Percentiles rank a stretch among this genome's conserved stretches.
Conservation (phyloP, 225 moss, liverwort and hornwort genomes). For the Bryoerythrophyllum caledonicum region DNA sequence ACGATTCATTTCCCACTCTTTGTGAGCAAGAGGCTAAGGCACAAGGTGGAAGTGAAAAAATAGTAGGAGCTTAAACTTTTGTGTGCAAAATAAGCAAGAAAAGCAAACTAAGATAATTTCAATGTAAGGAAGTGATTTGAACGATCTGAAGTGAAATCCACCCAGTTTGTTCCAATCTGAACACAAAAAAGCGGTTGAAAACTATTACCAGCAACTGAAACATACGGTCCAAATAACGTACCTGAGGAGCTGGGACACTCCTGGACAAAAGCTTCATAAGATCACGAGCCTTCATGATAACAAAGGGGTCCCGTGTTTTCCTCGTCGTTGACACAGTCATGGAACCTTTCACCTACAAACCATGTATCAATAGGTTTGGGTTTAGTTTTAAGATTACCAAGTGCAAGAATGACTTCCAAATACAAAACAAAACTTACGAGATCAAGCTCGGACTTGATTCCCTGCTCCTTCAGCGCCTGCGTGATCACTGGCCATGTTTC, state of each 20-base stretch:
- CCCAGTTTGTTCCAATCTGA: background rate
- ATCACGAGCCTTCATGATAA: conserved; percentile 93
- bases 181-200: background rate
- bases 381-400: background rate
- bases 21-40: background rate
- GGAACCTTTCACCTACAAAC: conserved; percentile 79
- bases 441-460: conserved; percentile 76
- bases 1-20: background rate
- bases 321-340: conserved; percentile 95
- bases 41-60: background rate
- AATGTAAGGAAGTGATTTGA: background rate
- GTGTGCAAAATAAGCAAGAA: background rate
- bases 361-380: no score
- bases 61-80: background rate
- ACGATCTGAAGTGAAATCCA: background rate
- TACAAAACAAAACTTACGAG: conserved; percentile 48
- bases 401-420: background rate
- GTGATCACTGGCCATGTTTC: conserved; percentile 85
- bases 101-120: background rate
- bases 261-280: conserved; percentile 92
- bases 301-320: conserved; percentile 93
- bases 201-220: no score
- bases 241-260: conserved; percentile 94
- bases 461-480: conserved; percentile 82
- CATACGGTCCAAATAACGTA: conserved; percentile 16